A percentile compares a stretch with the other conserved stretches of the same genome.
These are phyloP conservation scores for Lactuca saligna DNA, from an alignment of 129 eudicot species.

Conservation along the genomic window DNA sequence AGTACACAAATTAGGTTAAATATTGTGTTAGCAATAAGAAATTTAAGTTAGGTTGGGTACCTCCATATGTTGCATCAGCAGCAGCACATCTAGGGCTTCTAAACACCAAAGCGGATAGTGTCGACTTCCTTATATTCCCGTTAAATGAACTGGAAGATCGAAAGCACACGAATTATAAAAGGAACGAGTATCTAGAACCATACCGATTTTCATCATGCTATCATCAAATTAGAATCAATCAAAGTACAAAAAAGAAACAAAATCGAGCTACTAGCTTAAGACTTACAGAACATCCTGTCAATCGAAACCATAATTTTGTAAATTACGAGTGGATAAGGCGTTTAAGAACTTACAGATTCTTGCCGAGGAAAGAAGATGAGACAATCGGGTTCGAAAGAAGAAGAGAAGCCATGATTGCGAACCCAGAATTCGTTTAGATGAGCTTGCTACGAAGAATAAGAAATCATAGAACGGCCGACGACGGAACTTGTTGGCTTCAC, in stretches of 20 bases:
- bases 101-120: conserved; percentile 16
- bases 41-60: conserved; percentile 25
- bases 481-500: conserved; percentile 14
- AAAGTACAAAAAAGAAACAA: not conserved
- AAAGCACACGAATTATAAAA: conserved; percentile 4
- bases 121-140: conserved; percentile 38
- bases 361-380: conserved; percentile 56
- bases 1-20: conserved; percentile 26
- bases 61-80: conserved; percentile 68
- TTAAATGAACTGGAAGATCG: conserved; percentile 23
- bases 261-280: not conserved
- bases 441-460: conserved; percentile 14
- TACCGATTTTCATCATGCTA: not conserved
- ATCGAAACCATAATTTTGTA: not conserved
- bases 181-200: not conserved
- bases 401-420: conserved; percentile 47
- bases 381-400: conserved; percentile 47
- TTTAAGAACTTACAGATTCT: conserved; percentile 47
- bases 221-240: conserved; percentile 11
- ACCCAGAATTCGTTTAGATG: conserved; percentile 20
- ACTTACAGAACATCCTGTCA: not conserved
- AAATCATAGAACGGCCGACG: conserved; percentile 26
- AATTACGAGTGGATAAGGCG: conserved; percentile 13
- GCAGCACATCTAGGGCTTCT: conserved; percentile 62
- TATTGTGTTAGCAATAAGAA: not conserved